Evolutionary conservation across 257 asterid species (phyloP).

Genomic region (Voacanga thouarsii): DNA sequence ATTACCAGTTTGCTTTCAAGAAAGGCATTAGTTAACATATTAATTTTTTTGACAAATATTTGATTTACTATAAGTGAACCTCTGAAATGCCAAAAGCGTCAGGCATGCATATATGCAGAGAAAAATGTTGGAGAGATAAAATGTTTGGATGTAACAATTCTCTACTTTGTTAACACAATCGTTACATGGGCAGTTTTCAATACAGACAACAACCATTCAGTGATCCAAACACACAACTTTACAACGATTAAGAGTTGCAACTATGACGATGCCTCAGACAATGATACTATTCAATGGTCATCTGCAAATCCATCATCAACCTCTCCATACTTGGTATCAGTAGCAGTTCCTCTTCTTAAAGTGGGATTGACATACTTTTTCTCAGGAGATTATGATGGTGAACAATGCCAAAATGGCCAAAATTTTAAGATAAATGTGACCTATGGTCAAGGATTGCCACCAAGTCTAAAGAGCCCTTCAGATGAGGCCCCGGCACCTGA

Average conservation of each 20-base stretch:
- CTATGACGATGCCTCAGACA: constrained; percentile 37
- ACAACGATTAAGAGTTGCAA: constrained; percentile 59
- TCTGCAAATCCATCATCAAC: constrained; percentile 59
- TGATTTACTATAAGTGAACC: no score
- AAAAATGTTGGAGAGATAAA: no score
- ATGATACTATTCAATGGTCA: constrained; percentile 71
- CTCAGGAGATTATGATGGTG: constrained; percentile 88
- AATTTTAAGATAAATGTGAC: constrained; percentile 57
- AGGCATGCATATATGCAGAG: no score
- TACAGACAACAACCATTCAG: constrained; percentile 81
- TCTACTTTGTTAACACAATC: background rate
- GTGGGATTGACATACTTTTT: constrained; percentile 59
- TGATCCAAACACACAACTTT: constrained; percentile 68
- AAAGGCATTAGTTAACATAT: no score
- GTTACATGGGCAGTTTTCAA: constrained; percentile 58
- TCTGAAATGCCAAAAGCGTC: no score
- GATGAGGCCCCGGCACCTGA: constrained; percentile 45
- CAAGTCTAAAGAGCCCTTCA: constrained; percentile 35
- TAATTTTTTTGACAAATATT: no score
- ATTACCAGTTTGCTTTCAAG: no score
- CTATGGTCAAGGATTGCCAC: constrained; percentile 67
- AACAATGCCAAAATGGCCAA: constrained; percentile 71
- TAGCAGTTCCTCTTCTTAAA: constrained; percentile 53
- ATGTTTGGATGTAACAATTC: background rate
- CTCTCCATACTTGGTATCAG: constrained; percentile 34